Evolutionary conservation across 805 yeast species (phyloP).

Genomic region (Yarrowia sp.): DNA sequence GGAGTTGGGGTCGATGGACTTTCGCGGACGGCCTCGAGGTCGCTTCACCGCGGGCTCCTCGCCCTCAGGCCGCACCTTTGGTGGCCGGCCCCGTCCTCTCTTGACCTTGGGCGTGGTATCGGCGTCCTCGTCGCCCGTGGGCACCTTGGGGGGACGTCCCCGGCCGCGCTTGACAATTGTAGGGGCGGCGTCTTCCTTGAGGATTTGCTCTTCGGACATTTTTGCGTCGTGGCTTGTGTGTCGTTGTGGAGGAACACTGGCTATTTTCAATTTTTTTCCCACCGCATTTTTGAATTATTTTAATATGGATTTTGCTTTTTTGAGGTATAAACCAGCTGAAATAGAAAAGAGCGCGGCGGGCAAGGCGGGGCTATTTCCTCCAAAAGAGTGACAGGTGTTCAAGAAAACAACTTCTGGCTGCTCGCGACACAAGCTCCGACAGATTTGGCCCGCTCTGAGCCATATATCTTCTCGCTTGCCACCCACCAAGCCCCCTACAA

Average conservation of each 20-base stretch:
- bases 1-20: neutral
- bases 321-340: conserved; percentile 26
- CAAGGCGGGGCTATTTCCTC: no score
- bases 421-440: no score
- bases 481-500: neutral
- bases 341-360: no score
- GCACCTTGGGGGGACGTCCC: conserved; percentile 20
- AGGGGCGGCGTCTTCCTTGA: neutral
- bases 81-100: conserved; percentile 23
- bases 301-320: conserved; percentile 15
- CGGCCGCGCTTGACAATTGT: conserved; percentile 13
- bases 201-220: conserved; percentile 11
- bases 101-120: conserved; percentile 12
- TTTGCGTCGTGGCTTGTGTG: no score
- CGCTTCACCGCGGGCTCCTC: conserved; percentile 12
- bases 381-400: no score
- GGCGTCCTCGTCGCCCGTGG: neutral
- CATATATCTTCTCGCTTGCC: no score
- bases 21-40: conserved; percentile 24
- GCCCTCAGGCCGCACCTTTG: conserved; percentile 19
- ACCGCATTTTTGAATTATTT: conserved; percentile 6
- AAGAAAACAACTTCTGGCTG: no score
- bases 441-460: no score
- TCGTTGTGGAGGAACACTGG: neutral
- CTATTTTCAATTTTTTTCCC: neutral